Conservation (phyloP, 2,329 filamentous ascomycete genomes). For the Massarina eburnea region DNA sequence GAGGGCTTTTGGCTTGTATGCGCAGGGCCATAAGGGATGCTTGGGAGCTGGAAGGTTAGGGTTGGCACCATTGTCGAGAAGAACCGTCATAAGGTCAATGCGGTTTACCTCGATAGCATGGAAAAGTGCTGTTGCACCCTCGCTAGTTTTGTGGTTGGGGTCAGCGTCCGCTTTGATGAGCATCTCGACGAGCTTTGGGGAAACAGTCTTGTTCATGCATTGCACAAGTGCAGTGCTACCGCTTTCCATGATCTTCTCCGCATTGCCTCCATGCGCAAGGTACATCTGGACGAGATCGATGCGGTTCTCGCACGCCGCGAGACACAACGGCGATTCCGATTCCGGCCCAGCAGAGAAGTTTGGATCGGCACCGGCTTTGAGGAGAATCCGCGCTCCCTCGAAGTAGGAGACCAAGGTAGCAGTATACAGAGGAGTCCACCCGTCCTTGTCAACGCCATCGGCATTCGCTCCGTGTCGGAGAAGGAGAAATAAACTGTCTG, state of each 20-base stretch:
- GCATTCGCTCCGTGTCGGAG: constrained; percentile 33
- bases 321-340: constrained; percentile 56
- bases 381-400: constrained; percentile 47
- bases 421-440: constrained; percentile 30
- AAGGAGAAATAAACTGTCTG: constrained; percentile 29
- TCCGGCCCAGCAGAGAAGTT: constrained; percentile 57
- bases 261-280: constrained; percentile 62
- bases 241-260: constrained; percentile 54
- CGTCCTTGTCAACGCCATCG: constrained; percentile 34
- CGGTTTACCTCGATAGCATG: constrained; percentile 61
- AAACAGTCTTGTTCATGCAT: constrained; percentile 60
- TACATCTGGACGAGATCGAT: constrained; percentile 60
- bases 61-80: constrained; percentile 63
- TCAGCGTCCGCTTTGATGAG: constrained; percentile 63
- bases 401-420: constrained; percentile 30
- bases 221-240: constrained; percentile 62
- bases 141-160: constrained; percentile 60
- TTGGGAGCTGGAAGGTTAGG: constrained; percentile 70
- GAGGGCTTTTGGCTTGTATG: constrained; percentile 60
- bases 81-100: constrained; percentile 56
- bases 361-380: constrained; percentile 50
- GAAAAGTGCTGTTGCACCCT: constrained; percentile 66
- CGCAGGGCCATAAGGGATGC: constrained; percentile 68
- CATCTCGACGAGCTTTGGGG: constrained; percentile 57
- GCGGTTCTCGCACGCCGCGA: constrained; percentile 54